Evolutionary conservation across 2,329 filamentous ascomycete species (phyloP).

Genomic region (Beauveria scarabaeidicola): DNA sequence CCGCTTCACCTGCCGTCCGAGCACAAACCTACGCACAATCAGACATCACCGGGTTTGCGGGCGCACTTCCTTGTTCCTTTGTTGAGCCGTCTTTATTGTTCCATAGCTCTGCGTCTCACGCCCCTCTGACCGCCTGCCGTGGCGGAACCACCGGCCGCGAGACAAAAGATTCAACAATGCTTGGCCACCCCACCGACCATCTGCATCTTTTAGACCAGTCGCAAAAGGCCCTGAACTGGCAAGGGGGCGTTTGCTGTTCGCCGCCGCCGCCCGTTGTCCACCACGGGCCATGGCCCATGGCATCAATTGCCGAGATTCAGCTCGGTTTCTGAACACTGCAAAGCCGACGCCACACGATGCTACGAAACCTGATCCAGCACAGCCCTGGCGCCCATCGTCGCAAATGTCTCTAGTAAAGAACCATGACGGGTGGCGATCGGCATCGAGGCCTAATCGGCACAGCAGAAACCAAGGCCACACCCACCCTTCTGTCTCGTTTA

Average conservation of each 20-base stretch:
- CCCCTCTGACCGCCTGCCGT: not conserved
- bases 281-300: not conserved
- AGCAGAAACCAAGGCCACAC: not conserved
- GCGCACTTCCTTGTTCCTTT: not conserved
- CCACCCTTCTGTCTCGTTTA: not conserved
- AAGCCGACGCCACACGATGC: not conserved
- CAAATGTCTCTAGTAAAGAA: not conserved
- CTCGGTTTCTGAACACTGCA: not conserved
- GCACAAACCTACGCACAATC: not conserved
- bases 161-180: not conserved
- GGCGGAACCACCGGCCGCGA: not conserved
- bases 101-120: not conserved
- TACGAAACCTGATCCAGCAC: not conserved
- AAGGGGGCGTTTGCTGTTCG: not conserved
- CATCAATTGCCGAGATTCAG: not conserved
- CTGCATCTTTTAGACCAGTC: not conserved
- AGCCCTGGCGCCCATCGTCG: not conserved
- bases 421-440: not conserved
- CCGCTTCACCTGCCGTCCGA: not conserved
- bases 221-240: not conserved
- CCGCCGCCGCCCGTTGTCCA: not conserved
- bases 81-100: not conserved
- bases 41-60: not conserved
- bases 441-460: not conserved
- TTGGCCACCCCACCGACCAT: not conserved